Base-by-base conservation (phyloP, 257 asterid genomes). In the Penstemon newberryi region DNA sequence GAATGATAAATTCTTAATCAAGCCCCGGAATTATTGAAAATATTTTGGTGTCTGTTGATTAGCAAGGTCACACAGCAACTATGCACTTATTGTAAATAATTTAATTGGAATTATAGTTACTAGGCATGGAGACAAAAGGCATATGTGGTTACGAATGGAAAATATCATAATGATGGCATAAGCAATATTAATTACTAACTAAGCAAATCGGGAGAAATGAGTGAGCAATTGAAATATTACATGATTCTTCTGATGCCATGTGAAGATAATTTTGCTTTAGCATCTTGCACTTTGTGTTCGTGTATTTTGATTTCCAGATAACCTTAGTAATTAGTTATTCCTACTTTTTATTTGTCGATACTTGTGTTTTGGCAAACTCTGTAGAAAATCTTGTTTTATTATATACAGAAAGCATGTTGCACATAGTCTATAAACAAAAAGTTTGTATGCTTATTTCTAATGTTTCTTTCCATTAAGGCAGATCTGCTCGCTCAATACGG, bases 401-500 rank as follows among this genome's bases (percentile, higher is more conserved):
- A 19, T 51, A 38, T 52, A 25, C 57, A 56, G 66, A 19, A 19
- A 4, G 50, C 19, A 57, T 41, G 38, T 25, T 70, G 49, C 36
- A 49, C 65, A 66, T 49, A 41, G 18, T 25, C 37, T 36, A 44
- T 41, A n/a, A 18, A 12, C 12, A 47, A 52, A 54, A 59, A 37
- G 72, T 69, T 4, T 50, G 55, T 55, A 47, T 57, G 37, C 63
- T 63, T 65, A 44, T 59, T 36, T 53, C 55, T 12, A 47, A 69
- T 47, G 19, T 60, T 78, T 76, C 51, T 70, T 76, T 74, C 74
- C 65, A 43, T 75, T 74, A 87, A 93, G 99, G 96, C 91, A 61
- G 97, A 90, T 69, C 81, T 94, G 86, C 96, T 94, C 8, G 97
- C 81, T 66, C 79, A 56, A 36, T 90, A 89, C 71, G 99, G 99